Base-by-base conservation (phyloP, 805 yeast genomes). In the Wickerhamiella qilinensis region DNA sequence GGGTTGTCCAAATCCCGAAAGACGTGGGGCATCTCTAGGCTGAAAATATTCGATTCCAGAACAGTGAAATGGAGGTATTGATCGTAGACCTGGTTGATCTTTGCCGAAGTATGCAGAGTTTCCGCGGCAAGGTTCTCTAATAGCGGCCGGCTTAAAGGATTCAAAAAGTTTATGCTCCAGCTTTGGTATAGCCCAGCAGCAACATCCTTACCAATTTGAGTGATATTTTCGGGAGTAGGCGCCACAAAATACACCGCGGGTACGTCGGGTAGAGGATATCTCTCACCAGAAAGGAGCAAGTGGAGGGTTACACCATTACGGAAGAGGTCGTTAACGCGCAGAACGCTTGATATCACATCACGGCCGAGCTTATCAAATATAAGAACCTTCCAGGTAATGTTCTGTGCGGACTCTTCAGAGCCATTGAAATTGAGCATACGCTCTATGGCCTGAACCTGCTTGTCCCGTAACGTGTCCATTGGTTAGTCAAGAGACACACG, bases 271-370 rank as follows among this genome's bases (percentile, higher is more conserved):
- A 91, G 66, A 1, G 88, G 70, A n/a, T 86, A 73, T 44, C 98
- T 67, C 41, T 69, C 72, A 35, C 84, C 67, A 39, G 66, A 65
- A 39, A 88, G 73, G 36, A 80, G 59, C 42, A 88, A 68, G 54
- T 91, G 97, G 51, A 85, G 77, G 0, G 99, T 91, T 40, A 91
- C 77, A 8, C 98, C 98, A 53, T 83, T 81, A 47, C 78, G 74
- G 48, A 91, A 67, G 47, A 91, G 65, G 56, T 93, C 98, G 50
- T 84, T 84, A 44, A 88, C 95, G 42, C 97, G 67, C 40, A 91
- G 60, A n/a, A 91, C 88, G 5, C 94, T 80, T 2, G 96, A 85
- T 5, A 91, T 71, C 31, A 91, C 78, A 15, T 80, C 79, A 22
- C 93, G 81, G 30, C 94, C 81, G 42, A 75, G 71, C 30, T 66